Base-by-base conservation (phyloP, 106 monocot species). In the Cymbidium sinense region DNA sequence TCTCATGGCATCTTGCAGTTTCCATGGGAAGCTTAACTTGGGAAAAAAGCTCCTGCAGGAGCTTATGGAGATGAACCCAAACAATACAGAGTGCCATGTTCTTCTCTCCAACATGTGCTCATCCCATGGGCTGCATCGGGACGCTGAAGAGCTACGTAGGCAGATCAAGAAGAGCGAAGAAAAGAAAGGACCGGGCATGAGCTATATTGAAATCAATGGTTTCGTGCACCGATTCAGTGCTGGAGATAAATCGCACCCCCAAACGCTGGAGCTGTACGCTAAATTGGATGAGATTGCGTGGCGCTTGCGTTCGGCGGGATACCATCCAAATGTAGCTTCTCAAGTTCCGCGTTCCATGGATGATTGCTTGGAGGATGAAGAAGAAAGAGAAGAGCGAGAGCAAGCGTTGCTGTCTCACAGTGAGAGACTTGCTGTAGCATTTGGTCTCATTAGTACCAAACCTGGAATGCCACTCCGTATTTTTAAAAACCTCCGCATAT, bases 401-500 rank as follows among this genome's bases (percentile, higher is more conserved):
- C 86, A 89, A 62, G 85, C 75, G 4, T 36, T 93, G 27, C 41
- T 84, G 43, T 77, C 39, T 50, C 89, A 93, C 50, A 88, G 93
- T 62, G 89, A 93, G 81, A 84, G 81, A 81, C 84, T 90, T 36
- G 90, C 89, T 2, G 36, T 93, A 12, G 87, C 88, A 1, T 79
- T 88, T 19, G 93, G 87, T 35, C 78, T 93, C 2, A 79, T 92
- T 30, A 76, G 84, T 61, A 86, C 92, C 0, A 87, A 61, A 75
- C 82, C 80, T 20, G 85, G 85, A 11, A 20, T 73, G 36, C 74
- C 83, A 2, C 78, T 89, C 25, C 87, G 79, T 8, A 74, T 92
- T 8, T 89, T 92, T 65, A 92, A 87, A 87, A 92, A 92, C 73
- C 77, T 92, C 29, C 81, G 89, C 10, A 92, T 92, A 19, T 92